Conservation (phyloP, 108 stramenopile genomes). For the Stephanodiscus triporus region DNA sequence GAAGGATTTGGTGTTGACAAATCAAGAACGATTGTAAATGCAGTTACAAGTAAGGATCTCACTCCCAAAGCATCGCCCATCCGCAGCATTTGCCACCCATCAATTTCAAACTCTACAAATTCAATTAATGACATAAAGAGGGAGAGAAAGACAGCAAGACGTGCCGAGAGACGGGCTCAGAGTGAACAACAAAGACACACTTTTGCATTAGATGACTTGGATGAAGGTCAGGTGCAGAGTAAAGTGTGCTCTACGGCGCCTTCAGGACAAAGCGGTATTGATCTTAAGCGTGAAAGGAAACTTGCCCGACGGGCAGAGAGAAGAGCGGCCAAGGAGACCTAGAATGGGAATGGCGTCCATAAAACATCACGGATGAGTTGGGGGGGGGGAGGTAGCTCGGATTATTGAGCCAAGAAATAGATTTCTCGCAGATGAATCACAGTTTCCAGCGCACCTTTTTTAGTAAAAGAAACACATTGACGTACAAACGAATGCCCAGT, state of each 20-base stretch:
- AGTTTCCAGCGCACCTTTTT: too few species aligned
- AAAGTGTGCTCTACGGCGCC: neutral
- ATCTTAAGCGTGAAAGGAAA: constrained; percentile 81
- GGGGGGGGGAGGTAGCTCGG: too few species aligned
- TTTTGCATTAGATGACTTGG: neutral
- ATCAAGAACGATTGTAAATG: neutral
- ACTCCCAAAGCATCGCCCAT: neutral
- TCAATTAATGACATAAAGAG: constrained; percentile 61
- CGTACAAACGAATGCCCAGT: too few species aligned
- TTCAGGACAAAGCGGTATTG: constrained; percentile 38
- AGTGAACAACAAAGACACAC: neutral
- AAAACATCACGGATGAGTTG: too few species aligned
- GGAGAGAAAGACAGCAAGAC: constrained; percentile 57
- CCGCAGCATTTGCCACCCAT: neutral
- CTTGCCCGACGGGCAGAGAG: constrained; percentile 78
- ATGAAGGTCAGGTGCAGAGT: constrained; percentile 6
- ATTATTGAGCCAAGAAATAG: too few species aligned
- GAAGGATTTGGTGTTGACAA: neutral
- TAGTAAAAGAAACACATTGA: too few species aligned
- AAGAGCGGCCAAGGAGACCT: constrained; percentile 12
- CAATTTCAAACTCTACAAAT: constrained; percentile 30
- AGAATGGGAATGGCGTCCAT: neutral
- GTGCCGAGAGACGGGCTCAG: constrained; percentile 49
- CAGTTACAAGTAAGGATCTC: neutral
- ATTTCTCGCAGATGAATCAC: too few species aligned